Percentiles rank a stretch among this genome's conserved stretches.
Conservation (phyloP, 768 basidiomycete species). For the Lentinula detonsa region DNA sequence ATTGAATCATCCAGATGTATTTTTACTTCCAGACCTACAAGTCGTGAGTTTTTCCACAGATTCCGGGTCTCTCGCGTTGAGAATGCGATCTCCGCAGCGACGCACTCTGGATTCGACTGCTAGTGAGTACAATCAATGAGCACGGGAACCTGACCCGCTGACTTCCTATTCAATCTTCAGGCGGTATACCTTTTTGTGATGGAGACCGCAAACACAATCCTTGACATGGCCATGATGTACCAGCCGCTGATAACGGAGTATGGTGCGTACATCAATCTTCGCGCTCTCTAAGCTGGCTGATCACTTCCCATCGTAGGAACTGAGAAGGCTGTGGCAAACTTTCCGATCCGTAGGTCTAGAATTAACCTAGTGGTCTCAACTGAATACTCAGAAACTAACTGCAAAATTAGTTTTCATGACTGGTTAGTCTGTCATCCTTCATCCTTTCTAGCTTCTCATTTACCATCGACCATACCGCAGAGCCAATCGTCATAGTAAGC, state of each 20-base stretch:
- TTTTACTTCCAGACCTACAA: not conserved
- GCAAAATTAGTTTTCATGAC: slow-evolving; percentile 18
- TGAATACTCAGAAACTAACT: not conserved
- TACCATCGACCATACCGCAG: slow-evolving; percentile 10
- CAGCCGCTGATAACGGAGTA: slow-evolving; percentile 39
- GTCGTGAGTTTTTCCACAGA: not conserved
- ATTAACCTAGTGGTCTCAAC: not conserved
- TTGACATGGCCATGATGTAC: slow-evolving; percentile 40
- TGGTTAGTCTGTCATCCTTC: slow-evolving; percentile 13
- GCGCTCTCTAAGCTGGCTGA: not conserved
- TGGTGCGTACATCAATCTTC: slow-evolving; percentile 18
- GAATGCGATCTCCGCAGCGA: slow-evolving; percentile 22
- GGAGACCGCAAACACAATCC: slow-evolving; percentile 39
- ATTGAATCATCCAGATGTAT: not conserved
- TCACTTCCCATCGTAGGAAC: slow-evolving; percentile 17
- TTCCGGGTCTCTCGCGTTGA: not conserved
- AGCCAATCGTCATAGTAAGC: slow-evolving; percentile 26
- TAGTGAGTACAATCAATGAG: slow-evolving; percentile 19
- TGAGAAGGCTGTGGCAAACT: slow-evolving; percentile 23
- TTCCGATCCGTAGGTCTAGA: slow-evolving; percentile 15
- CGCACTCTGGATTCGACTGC: slow-evolving; percentile 31
- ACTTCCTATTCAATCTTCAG: slow-evolving; percentile 14
- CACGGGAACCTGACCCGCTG: not conserved
- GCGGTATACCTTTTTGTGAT: slow-evolving; percentile 35
- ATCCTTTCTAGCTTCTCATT: slow-evolving; percentile 11